Evolutionary conservation across 1,284 basidiomycete genomes (phyloP).

Genomic region (Chondrostereum purpureum): DNA sequence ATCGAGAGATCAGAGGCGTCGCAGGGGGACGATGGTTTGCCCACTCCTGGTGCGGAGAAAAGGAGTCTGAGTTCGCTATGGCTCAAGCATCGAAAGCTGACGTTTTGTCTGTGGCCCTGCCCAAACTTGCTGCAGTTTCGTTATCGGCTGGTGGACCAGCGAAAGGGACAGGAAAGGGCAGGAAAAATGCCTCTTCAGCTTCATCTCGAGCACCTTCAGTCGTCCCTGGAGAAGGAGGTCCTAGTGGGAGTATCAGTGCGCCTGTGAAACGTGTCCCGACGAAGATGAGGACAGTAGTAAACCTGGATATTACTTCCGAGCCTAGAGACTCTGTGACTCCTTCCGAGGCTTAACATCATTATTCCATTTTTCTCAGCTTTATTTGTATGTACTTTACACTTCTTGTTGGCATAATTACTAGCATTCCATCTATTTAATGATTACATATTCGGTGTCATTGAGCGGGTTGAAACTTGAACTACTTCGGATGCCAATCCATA

Average conservation of each 20-base stretch:
- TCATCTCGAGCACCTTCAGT: constrained; percentile 34
- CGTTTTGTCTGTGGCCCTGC: constrained; percentile 22
- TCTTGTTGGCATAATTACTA: too few species aligned
- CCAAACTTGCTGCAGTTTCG: constrained; percentile 28
- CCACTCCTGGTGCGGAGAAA: constrained; percentile 71
- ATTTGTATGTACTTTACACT: too few species aligned
- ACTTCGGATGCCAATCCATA: too few species aligned
- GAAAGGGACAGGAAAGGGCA: constrained; percentile 28
- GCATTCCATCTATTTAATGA: too few species aligned
- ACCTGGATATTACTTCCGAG: constrained; percentile 36
- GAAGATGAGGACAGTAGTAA: constrained; percentile 51
- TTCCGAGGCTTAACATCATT: constrained; percentile 9
- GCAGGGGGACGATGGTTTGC: constrained; percentile 75
- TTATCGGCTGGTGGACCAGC: constrained; percentile 28
- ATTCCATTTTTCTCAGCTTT: neutral
- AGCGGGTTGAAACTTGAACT: too few species aligned
- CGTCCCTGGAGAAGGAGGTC: constrained; percentile 48
- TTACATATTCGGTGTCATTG: too few species aligned
- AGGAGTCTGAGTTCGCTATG: constrained; percentile 57
- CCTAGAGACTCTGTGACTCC: constrained; percentile 33
- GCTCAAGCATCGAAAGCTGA: constrained; percentile 20
- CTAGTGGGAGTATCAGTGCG: constrained; percentile 19
- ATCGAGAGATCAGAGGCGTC: constrained; percentile 71
- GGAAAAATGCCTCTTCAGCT: constrained; percentile 31
- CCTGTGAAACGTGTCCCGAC: constrained; percentile 38